Evolutionary conservation across 2,329 filamentous ascomycete species (phyloP).

Genomic region (Tolypocladium ovalisporum): DNA sequence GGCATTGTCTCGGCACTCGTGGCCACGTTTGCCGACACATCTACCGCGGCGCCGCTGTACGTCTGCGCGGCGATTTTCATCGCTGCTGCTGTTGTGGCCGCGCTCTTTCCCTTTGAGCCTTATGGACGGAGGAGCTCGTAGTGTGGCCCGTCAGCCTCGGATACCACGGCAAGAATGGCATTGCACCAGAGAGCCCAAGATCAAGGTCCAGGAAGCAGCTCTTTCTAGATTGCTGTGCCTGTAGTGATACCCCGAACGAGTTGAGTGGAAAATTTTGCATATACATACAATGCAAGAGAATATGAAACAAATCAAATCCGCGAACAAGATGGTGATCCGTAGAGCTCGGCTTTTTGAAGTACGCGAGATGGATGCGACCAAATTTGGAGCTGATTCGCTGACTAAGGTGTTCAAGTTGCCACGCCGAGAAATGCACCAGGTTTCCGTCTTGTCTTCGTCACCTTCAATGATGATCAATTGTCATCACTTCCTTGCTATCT

Average conservation of each 20-base stretch:
- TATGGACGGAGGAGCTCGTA: constrained; percentile 30
- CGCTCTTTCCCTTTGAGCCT: constrained; percentile 55
- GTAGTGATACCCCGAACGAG: background rate
- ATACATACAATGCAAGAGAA: background rate
- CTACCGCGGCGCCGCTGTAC: constrained; percentile 54
- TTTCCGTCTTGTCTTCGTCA: background rate
- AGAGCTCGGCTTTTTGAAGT: no score
- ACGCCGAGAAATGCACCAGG: background rate
- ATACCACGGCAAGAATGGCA: background rate
- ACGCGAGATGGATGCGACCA: no score
- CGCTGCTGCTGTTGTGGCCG: constrained; percentile 46
- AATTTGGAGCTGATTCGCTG: background rate
- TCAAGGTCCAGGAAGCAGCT: background rate
- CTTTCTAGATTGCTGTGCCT: background rate
- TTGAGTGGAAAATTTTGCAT: background rate
- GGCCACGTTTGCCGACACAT: constrained; percentile 48
- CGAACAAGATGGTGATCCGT: no score
- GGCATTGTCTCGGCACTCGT: constrained; percentile 62
- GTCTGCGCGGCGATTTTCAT: constrained; percentile 57
- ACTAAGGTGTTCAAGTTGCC: background rate
- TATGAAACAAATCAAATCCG: background rate
- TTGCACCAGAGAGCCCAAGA: no score
- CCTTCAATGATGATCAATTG: background rate
- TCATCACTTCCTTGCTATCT: background rate
- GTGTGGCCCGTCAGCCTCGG: background rate